Evolutionary conservation across 2,329 filamentous ascomycete species (phyloP).

Genomic region (Neonectria magnoliae): DNA sequence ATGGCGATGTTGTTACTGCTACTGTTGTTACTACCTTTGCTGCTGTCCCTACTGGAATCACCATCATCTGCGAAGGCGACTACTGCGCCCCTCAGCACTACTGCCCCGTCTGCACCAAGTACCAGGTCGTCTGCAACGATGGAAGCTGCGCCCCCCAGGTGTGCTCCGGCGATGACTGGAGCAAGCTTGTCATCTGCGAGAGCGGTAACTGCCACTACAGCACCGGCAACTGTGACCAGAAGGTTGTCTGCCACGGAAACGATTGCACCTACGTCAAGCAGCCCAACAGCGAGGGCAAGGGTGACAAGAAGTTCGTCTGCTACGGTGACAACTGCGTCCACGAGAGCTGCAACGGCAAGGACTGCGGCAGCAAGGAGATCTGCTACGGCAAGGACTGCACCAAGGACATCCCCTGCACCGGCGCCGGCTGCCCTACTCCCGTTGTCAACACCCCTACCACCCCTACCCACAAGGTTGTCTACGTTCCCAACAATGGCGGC

Average conservation of each 20-base stretch:
- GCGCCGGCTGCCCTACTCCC: slow-evolving; percentile 38
- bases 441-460: slow-evolving; percentile 6
- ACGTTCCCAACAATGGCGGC: slow-evolving; percentile 2
- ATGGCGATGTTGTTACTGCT: slow-evolving; percentile 23
- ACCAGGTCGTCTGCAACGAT: slow-evolving; percentile 48
- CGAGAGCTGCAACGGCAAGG: slow-evolving; percentile 42
- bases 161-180: slow-evolving; percentile 40
- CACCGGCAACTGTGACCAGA: slow-evolving; percentile 39
- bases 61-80: slow-evolving; percentile 45
- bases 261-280: slow-evolving; percentile 41
- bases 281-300: slow-evolving; percentile 30
- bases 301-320: slow-evolving; percentile 48
- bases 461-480: slow-evolving; percentile 1
- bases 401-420: slow-evolving; percentile 42
- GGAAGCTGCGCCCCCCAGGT: slow-evolving; percentile 45
- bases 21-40: slow-evolving; percentile 38
- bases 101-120: slow-evolving; percentile 42
- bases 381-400: slow-evolving; percentile 46
- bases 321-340: slow-evolving; percentile 44
- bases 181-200: slow-evolving; percentile 48
- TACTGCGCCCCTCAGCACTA: slow-evolving; percentile 43
- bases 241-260: slow-evolving; percentile 43
- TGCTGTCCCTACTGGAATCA: slow-evolving; percentile 32
- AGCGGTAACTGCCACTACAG: slow-evolving; percentile 44
- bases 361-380: slow-evolving; percentile 47